A percentile compares a stretch with the other conserved stretches of the same genome.
Evolutionary conservation across 2,329 filamentous ascomycete species (phyloP).

Genomic region (Hortaea werneckii): DNA sequence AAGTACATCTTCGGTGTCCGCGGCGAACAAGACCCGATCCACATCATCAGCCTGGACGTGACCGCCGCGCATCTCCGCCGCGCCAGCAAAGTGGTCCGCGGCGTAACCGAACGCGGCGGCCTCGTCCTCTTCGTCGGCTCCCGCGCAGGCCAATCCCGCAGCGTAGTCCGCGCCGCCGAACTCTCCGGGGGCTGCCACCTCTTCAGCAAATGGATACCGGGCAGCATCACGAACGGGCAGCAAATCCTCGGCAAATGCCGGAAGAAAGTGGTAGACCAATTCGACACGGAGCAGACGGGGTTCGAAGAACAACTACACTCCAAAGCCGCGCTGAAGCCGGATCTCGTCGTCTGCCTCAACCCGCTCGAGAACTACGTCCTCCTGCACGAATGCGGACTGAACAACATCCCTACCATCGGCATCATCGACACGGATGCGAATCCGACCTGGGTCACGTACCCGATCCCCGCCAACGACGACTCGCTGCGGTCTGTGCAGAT

Average conservation of each 20-base stretch:
- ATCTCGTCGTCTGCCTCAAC: constrained; percentile 87
- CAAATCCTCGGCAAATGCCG: constrained; percentile 65
- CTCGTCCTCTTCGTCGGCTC: constrained; percentile 87
- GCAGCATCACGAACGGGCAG: constrained; percentile 84
- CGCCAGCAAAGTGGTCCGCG: constrained; percentile 83
- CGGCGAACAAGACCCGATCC: constrained; percentile 39
- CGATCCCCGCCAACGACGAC: constrained; percentile 94
- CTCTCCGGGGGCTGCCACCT: constrained; percentile 73
- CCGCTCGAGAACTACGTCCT: constrained; percentile 84
- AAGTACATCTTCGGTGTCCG: constrained; percentile 89
- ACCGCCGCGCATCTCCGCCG: constrained; percentile 89
- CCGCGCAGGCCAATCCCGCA: constrained; percentile 66
- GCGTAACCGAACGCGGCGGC: constrained; percentile 72
- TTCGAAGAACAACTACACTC: constrained; percentile 57
- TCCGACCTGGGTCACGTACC: constrained; percentile 89
- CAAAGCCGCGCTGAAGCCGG: constrained; percentile 63
- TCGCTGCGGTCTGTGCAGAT: constrained; percentile 74
- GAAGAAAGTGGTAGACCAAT: constrained; percentile 66
- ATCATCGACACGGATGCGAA: constrained; percentile 90
- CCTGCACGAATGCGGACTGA: constrained; percentile 80
- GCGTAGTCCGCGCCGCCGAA: constrained; percentile 71
- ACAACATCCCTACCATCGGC: constrained; percentile 87
- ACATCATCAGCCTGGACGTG: constrained; percentile 78
- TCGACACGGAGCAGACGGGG: constrained; percentile 53
- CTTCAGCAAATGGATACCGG: constrained; percentile 87